These are phyloP conservation scores for Russula earlei DNA, from an alignment of 768 basidiomycete genomes.

Conservation along the genomic window DNA sequence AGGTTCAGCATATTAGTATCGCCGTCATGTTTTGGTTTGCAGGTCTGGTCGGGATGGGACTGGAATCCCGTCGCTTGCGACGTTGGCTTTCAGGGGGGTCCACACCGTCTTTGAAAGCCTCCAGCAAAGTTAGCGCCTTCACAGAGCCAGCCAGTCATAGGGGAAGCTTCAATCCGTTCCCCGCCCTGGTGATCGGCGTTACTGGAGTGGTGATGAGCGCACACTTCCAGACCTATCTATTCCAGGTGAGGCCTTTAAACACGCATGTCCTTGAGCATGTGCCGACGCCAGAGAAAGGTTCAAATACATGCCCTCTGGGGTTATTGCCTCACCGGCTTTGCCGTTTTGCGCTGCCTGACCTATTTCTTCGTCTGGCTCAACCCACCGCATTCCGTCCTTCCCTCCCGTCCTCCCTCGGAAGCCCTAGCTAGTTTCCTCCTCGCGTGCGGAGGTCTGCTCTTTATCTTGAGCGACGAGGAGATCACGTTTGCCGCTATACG, in stretches of 20 bases:
- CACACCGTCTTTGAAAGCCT: slow-evolving; percentile 27
- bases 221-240: slow-evolving; percentile 84
- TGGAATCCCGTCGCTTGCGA: slow-evolving; percentile 71
- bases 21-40: slow-evolving; percentile 97
- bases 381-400: slow-evolving; percentile 76
- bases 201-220: slow-evolving; percentile 92
- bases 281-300: slow-evolving; percentile 37
- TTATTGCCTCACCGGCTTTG: slow-evolving; percentile 67
- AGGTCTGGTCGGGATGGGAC: slow-evolving; percentile 78
- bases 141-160: slow-evolving; percentile 65
- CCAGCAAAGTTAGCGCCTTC: slow-evolving; percentile 29
- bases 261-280: neutral
- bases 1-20: slow-evolving; percentile 91
- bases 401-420: slow-evolving; percentile 91
- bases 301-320: slow-evolving; percentile 92
- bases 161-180: slow-evolving; percentile 84
- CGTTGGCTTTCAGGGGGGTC: slow-evolving; percentile 61
- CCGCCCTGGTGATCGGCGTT: slow-evolving; percentile 86
- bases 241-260: slow-evolving; percentile 49
- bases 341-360: slow-evolving; percentile 73
- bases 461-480: slow-evolving; percentile 87
- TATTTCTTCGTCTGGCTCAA: slow-evolving; percentile 92
- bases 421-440: slow-evolving; percentile 80
- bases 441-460: slow-evolving; percentile 79
- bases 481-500: slow-evolving; percentile 88